Percentiles rank a stretch among this genome's conserved stretches.
phyloP scores from a whole-genome alignment of 306 rosid genomes.

The Purshia tridentata region DNA sequence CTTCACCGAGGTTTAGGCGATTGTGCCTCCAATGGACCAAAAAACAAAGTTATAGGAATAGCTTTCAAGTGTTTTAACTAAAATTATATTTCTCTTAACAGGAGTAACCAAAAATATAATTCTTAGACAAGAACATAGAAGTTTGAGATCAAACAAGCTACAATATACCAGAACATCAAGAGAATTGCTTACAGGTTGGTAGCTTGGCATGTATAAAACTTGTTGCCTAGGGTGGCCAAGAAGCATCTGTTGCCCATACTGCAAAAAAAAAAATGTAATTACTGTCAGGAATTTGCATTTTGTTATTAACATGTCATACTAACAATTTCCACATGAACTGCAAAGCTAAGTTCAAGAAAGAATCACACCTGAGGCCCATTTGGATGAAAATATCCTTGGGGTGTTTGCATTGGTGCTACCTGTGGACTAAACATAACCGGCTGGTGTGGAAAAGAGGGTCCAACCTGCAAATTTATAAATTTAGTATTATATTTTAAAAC shows the following conservation, averaged over 20 bases:
- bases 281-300: constrained; percentile 13
- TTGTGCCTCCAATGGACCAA: not conserved
- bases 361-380: constrained; percentile 83
- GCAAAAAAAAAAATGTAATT: constrained; percentile 38
- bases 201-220: constrained; percentile 68
- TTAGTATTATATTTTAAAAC: not conserved
- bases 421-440: constrained; percentile 74
- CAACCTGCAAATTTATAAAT: constrained; percentile 50
- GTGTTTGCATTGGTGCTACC: constrained; percentile 62
- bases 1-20: not conserved
- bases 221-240: constrained; percentile 85
- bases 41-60: not conserved
- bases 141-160: not conserved
- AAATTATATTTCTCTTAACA: not conserved
- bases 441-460: constrained; percentile 65
- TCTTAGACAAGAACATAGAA: not conserved
- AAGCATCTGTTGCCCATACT: constrained; percentile 82
- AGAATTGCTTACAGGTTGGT: constrained; percentile 74
- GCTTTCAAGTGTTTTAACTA: not conserved
- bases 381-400: constrained; percentile 74
- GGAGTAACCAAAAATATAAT: not conserved
- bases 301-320: not conserved
- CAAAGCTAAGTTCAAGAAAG: constrained; percentile 14
- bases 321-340: constrained; percentile 3
- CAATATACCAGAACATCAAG: not conserved